Conservation (phyloP, 345 rosid genomes). For the Carallia brachiata region DNA sequence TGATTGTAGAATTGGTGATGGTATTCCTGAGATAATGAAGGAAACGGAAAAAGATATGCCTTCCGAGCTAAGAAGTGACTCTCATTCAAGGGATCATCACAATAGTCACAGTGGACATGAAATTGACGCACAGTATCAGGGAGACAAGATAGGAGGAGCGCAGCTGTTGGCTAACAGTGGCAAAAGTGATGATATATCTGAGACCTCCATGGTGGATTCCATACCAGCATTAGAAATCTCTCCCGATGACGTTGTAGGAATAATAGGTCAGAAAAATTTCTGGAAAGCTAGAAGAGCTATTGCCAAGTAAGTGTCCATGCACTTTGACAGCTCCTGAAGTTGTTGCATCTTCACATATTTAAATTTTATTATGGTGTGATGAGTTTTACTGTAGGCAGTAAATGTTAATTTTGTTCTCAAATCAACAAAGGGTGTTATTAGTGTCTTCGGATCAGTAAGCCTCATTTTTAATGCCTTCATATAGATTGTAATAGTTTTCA, state of each 20-base stretch:
- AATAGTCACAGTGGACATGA: conserved; percentile 34
- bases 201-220: conserved; percentile 70
- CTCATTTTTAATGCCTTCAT: too few species aligned
- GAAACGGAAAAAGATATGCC: conserved; percentile 32
- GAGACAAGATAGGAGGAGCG: conserved; percentile 30
- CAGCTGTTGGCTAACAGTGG: conserved; percentile 41
- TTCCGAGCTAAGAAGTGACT: conserved; percentile 24
- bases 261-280: conserved; percentile 82
- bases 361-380: not conserved
- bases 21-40: conserved; percentile 22
- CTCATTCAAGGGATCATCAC: conserved; percentile 31
- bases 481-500: too few species aligned
- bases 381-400: too few species aligned
- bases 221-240: conserved; percentile 50
- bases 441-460: too few species aligned
- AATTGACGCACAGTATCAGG: conserved; percentile 26
- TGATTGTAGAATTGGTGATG: conserved; percentile 13
- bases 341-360: not conserved
- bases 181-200: conserved; percentile 52
- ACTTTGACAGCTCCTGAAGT: not conserved
- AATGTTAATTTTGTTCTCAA: too few species aligned
- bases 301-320: conserved; percentile 63
- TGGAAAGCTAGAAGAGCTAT: conserved; percentile 92
- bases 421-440: too few species aligned
- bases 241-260: conserved; percentile 86